phyloP scores from a whole-genome alignment of 2,329 filamentous ascomycete species.

The Microcyclosporella mali region DNA sequence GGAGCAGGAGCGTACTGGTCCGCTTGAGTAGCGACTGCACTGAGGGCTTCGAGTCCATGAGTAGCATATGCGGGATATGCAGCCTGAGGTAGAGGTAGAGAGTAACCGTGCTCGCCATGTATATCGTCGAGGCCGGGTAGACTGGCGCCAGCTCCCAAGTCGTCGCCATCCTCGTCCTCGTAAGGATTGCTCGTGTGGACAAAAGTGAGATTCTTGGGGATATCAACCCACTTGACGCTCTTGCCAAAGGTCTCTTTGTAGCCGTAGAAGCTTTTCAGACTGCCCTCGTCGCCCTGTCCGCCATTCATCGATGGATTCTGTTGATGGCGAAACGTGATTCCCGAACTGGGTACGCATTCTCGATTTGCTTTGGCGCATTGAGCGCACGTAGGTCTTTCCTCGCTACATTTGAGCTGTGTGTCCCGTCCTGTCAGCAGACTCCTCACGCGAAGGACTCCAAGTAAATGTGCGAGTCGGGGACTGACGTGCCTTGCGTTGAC shows the following conservation, averaged over 20 bases:
- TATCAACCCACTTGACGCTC: conserved; percentile 56
- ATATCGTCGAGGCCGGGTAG: too few relatives aligned
- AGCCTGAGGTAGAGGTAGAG: conserved; percentile 10
- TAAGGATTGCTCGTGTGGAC: conserved; percentile 58
- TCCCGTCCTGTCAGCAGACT: conserved; percentile 1
- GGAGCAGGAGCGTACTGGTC: conserved; percentile 32
- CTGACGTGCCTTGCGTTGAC: conserved; percentile 27
- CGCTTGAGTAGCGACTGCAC: conserved; percentile 44
- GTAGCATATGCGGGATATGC: conserved; percentile 30
- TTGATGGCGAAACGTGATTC: conserved; percentile 61
- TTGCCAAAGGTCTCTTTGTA: conserved; percentile 61
- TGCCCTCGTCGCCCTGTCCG: conserved; percentile 38
- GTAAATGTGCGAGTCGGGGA: conserved; percentile 1
- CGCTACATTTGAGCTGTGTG: conserved; percentile 56
- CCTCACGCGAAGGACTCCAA: neutral
- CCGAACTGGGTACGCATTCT: conserved; percentile 56
- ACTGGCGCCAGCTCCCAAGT: neutral
- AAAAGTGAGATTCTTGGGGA: conserved; percentile 57
- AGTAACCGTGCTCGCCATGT: neutral
- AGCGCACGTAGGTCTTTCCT: conserved; percentile 54
- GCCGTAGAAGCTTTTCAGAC: conserved; percentile 56
- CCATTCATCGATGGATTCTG: conserved; percentile 65
- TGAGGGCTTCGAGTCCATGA: conserved; percentile 50
- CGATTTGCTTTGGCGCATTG: conserved; percentile 57
- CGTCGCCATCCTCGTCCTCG: conserved; percentile 38